phyloP scores from a whole-genome alignment of 495 filamentous ascomycete genomes.

The Bryoglossum gracile region DNA sequence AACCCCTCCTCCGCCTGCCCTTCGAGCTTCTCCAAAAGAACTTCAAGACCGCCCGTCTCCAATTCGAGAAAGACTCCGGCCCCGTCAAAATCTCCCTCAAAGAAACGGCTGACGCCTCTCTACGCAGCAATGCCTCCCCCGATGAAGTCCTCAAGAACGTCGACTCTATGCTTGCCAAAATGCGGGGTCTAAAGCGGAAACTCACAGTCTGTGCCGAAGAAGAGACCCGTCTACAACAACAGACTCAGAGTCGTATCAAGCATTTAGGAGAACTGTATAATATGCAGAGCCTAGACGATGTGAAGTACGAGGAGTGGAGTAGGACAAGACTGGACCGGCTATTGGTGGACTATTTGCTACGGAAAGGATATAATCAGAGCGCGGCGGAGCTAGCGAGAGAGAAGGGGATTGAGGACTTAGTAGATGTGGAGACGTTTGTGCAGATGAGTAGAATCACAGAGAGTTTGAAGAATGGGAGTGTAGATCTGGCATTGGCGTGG shows the following conservation, averaged over 20 bases:
- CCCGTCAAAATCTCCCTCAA: slow-evolving; percentile 62
- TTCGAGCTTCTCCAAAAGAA: slow-evolving; percentile 87
- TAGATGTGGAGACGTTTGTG: slow-evolving; percentile 84
- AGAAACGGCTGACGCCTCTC: slow-evolving; percentile 58
- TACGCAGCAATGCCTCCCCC: slow-evolving; percentile 50
- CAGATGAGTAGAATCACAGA: slow-evolving; percentile 69
- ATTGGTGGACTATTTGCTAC: slow-evolving; percentile 81
- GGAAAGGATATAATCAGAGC: slow-evolving; percentile 74
- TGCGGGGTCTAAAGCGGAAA: slow-evolving; percentile 83
- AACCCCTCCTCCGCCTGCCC: slow-evolving; percentile 87
- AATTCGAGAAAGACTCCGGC: slow-evolving; percentile 71
- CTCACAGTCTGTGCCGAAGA: slow-evolving; percentile 70
- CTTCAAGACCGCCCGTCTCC: slow-evolving; percentile 78
- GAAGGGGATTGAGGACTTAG: slow-evolving; percentile 65
- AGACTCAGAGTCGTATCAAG: slow-evolving; percentile 65
- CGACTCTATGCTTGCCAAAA: slow-evolving; percentile 74
- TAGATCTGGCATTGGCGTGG: slow-evolving; percentile 77
- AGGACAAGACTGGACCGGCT: slow-evolving; percentile 72
- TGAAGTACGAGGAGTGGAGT: slow-evolving; percentile 91
- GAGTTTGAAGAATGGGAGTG: slow-evolving; percentile 61
- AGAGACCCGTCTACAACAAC: slow-evolving; percentile 62
- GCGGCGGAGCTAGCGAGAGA: slow-evolving; percentile 65
- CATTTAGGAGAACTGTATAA: slow-evolving; percentile 74
- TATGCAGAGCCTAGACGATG: slow-evolving; percentile 79
- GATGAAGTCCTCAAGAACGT: slow-evolving; percentile 67